These are phyloP conservation scores for Hypoxylon fragiforme DNA, from an alignment of 495 filamentous ascomycete species.

Conservation along the genomic window DNA sequence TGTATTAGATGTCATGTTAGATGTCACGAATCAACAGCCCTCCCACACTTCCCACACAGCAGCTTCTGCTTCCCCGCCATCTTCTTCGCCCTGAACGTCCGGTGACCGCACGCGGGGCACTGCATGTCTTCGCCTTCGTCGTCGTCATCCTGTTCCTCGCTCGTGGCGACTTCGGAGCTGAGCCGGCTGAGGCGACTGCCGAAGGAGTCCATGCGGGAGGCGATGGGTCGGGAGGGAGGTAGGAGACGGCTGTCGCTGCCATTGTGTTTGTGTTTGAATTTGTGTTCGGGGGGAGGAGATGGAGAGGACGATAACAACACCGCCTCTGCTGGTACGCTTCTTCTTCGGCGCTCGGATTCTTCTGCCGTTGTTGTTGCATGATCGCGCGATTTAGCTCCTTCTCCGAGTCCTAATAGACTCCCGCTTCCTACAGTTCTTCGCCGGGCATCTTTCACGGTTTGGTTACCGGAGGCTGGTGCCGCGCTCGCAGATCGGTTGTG, in stretches of 20 bases:
- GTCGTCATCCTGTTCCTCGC: too few relatives aligned
- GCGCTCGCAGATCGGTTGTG: slow-evolving; percentile 22
- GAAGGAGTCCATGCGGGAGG: not conserved
- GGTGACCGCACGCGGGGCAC: not conserved
- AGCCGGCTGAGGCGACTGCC: not conserved
- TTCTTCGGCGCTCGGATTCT: not conserved
- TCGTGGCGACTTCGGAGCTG: too few relatives aligned
- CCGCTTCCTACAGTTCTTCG: slow-evolving; percentile 11
- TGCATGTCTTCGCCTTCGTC: not conserved
- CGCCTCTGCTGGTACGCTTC: not conserved
- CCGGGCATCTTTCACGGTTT: slow-evolving; percentile 12
- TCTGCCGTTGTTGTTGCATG: too few relatives aligned
- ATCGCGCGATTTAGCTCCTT: too few relatives aligned
- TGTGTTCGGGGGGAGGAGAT: too few relatives aligned
- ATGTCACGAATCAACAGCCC: not conserved
- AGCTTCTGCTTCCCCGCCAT: not conserved
- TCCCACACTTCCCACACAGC: not conserved
- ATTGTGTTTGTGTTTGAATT: too few relatives aligned
- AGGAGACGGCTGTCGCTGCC: not conserved
- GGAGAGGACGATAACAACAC: not conserved
- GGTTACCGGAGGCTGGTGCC: slow-evolving; percentile 2
- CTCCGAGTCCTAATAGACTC: too few relatives aligned
- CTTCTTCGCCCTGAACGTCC: not conserved
- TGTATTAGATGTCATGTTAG: not conserved
- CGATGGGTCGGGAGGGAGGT: not conserved